Base-by-base conservation (phyloP, 352 stramenopile genomes). In the Globisporangium viniferum region DNA sequence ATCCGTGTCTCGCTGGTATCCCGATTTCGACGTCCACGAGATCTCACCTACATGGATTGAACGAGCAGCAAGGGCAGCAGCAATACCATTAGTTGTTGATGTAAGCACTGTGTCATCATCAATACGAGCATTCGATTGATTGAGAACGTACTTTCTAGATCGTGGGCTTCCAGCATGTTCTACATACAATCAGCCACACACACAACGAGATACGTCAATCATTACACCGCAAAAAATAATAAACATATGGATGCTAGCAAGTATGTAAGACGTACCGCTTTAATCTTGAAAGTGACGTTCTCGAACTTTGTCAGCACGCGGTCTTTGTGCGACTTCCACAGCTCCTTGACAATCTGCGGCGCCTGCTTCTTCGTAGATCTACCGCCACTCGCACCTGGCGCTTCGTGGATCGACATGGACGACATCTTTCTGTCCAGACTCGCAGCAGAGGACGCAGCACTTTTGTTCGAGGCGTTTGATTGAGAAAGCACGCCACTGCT, bases 111-210 rank as follows among this genome's bases (percentile, higher is more conserved):
- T n/a, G 18, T 2, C 14, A 20, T 20, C 41, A 49, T 18, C 15
- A 49, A n/a, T 49, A 49, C 18, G 41, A 10, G 5, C 18, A 49
- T 49, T 51, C 8, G 18, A 12, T 51, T 51, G 18, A 24, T 1
- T 22, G 0, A 14, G 14, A 35, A 69, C 74, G 36, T 66, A 87
- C 80, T 78, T 69, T 91, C 84, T 7, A 90, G 66, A 12, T 93
- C 85, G 33, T 81, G 81, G 18, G 82, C 81, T 73, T 95, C 82
- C 20, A 93, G 77, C 85, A 93, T 90, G 44, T 73, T 91, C 73
- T 86, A 22, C 33, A 39, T 39, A 39, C 8, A 39, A 39, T 9
- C 8, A 39, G 46, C 24, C 15, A 71, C 31, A 20, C 35, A 58
- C 6, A 58, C 12, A 58, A 9, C 29, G 51, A 58, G 12, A 35